Base-by-base conservation (phyloP, 139 green algal genomes). In the Asterochloris sp. region DNA sequence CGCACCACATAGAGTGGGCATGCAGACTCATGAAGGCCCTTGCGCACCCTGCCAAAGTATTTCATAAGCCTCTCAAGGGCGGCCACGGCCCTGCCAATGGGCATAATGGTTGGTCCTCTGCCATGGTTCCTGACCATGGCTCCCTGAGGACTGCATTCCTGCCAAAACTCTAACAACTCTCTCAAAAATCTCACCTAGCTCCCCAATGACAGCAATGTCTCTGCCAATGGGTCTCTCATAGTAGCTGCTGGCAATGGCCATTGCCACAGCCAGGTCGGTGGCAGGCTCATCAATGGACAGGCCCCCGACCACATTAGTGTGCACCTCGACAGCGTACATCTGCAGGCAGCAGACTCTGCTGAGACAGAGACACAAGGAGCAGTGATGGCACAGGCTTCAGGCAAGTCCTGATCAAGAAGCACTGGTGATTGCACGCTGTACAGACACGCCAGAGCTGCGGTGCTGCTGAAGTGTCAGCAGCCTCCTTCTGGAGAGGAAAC, bases 291-390 rank as follows among this genome's bases (percentile, higher is more conserved):
- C 86, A 67, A 89, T 76, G 29, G 86, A 85, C 67, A 92, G 69
- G 60, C 93, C 94, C 6, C 90, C 91, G 19, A 92, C 89, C 11
- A 97, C 91, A 80, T 97, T 98, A 2, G 93, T 69, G 78, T 93
- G 90, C 16, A 97, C 82, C 71, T 95, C 87, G 15, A 89, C 80
- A 11, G 76, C 29, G 74, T 86, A 69, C 28, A 66, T 82, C 75
- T 80, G 84, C 38, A 54, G 38, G 38, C 38, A 54, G 38, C 38
- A 54, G 38, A 6, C 38, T 6, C 38, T 54, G 6, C 38, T 54
- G 38, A 54, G 38, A 54, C 38, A 54, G 38, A 54, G 38, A 54
- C 38, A 54, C 38, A 54, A 6, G 4, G 4, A 54, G 38, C 38
- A 54, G n/a, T n/a, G n/a, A 54, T 54, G 38, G 38, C 38, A 54